These are phyloP conservation scores for Salvia sclarea DNA, from an alignment of 305 asterid species.

Conservation along the genomic window DNA sequence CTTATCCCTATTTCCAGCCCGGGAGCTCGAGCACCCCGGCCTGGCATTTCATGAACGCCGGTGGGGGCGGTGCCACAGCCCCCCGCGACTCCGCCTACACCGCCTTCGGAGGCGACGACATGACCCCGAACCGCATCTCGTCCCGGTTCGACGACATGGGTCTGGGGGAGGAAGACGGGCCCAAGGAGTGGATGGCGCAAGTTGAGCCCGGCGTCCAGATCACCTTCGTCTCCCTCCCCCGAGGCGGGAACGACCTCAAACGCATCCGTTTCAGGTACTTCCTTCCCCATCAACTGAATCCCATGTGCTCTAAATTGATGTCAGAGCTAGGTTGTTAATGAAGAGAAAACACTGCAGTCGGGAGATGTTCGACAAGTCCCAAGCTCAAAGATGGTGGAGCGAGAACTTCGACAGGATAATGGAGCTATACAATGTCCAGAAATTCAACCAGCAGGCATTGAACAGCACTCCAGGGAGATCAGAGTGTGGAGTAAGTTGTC, in stretches of 20 bases:
- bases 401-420: slow-evolving; percentile 86
- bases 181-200: slow-evolving; percentile 89
- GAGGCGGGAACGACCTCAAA: slow-evolving; percentile 91
- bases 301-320: background rate
- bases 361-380: slow-evolving; percentile 92
- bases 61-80: slow-evolving; percentile 7
- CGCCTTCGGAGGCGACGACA: slow-evolving; percentile 50
- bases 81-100: slow-evolving; percentile 54
- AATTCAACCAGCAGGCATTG: slow-evolving; percentile 77
- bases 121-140: slow-evolving; percentile 47
- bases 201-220: slow-evolving; percentile 98
- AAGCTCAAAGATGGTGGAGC: slow-evolving; percentile 99
- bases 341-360: slow-evolving; percentile 49
- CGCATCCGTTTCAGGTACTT: slow-evolving; percentile 88
- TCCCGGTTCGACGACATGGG: slow-evolving; percentile 53
- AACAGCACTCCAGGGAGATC: slow-evolving; percentile 77
- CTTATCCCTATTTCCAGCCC: slow-evolving; percentile 55
- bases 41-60: slow-evolving; percentile 57
- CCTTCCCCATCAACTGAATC: background rate
- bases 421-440: slow-evolving; percentile 93
- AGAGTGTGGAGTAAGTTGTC: slow-evolving; percentile 74
- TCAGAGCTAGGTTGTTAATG: background rate
- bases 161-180: slow-evolving; percentile 65
- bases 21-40: slow-evolving; percentile 83
- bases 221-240: slow-evolving; percentile 80